These are phyloP conservation scores for Geotrichum klebahnii DNA, from an alignment of 1,139 yeast species.

Conservation along the genomic window DNA sequence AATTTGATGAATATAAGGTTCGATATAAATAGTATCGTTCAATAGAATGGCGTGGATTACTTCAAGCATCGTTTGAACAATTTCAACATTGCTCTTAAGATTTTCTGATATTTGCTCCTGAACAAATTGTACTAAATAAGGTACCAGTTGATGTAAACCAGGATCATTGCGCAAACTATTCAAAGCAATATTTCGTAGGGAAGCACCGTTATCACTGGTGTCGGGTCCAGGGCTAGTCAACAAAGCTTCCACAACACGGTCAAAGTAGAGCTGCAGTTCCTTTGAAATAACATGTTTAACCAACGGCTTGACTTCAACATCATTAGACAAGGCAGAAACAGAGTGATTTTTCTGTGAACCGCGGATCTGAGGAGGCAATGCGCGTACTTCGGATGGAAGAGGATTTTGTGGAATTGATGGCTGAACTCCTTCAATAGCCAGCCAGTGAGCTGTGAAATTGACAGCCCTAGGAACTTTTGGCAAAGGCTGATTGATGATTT, in stretches of 20 bases:
- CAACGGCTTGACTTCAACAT: slow-evolving; percentile 80
- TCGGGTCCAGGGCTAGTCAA: slow-evolving; percentile 34
- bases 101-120: slow-evolving; percentile 94
- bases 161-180: slow-evolving; percentile 85
- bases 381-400: slow-evolving; percentile 50
- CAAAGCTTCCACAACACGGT: slow-evolving; percentile 79
- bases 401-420: slow-evolving; percentile 98
- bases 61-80: slow-evolving; percentile 84
- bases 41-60: slow-evolving; percentile 80
- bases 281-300: slow-evolving; percentile 96
- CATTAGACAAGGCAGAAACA: slow-evolving; percentile 41
- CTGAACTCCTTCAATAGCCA: slow-evolving; percentile 97
- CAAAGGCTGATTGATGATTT: slow-evolving; percentile 84
- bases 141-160: slow-evolving; percentile 93
- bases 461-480: slow-evolving; percentile 94
- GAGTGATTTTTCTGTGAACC: slow-evolving; percentile 40
- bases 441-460: slow-evolving; percentile 95
- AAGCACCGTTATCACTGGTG: slow-evolving; percentile 42
- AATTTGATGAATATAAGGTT: slow-evolving; percentile 92
- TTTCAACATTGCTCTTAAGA: slow-evolving; percentile 58
- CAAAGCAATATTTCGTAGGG: slow-evolving; percentile 70
- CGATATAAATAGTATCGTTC: slow-evolving; percentile 82
- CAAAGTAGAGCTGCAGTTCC: slow-evolving; percentile 89
- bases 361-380: slow-evolving; percentile 44
- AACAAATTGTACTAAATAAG: slow-evolving; percentile 91